Conservation (phyloP, 768 basidiomycete species). For the Boletus vinaceobasis region DNA sequence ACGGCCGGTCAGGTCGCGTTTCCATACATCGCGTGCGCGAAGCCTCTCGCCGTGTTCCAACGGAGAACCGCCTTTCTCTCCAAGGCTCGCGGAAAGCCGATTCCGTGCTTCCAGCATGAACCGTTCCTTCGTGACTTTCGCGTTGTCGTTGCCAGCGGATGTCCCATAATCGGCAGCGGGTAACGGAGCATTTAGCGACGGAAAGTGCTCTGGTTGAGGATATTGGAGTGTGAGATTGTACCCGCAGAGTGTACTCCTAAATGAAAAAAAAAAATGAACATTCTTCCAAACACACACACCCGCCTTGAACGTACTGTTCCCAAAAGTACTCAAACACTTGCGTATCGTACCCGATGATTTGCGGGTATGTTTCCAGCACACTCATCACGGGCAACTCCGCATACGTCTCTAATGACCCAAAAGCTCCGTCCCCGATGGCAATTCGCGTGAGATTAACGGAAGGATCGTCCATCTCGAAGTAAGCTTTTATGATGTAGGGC, state of each 20-base stretch:
- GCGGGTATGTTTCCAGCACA: conserved; percentile 70
- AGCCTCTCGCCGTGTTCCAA: conserved; percentile 17
- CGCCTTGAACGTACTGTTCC: conserved; percentile 48
- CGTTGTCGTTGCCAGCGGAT: background rate
- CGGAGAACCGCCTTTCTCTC: conserved; percentile 13
- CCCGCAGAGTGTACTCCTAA: conserved; percentile 58
- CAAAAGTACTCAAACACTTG: conserved; percentile 65
- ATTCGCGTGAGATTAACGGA: conserved; percentile 65
- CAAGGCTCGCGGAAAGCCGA: conserved; percentile 4
- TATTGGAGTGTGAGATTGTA: conserved; percentile 67
- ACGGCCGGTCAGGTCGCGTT: conserved; percentile 46
- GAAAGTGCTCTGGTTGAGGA: conserved; percentile 55
- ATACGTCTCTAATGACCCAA: conserved; percentile 53
- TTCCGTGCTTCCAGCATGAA: conserved; percentile 12
- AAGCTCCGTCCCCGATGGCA: conserved; percentile 60
- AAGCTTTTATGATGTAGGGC: conserved; percentile 74
- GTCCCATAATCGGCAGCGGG: background rate
- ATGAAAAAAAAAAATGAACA: background rate
- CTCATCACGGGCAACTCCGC: conserved; percentile 54
- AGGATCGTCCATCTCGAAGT: conserved; percentile 56
- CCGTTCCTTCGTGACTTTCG: conserved; percentile 3
- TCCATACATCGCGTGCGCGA: conserved; percentile 27
- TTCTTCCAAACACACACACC: background rate
- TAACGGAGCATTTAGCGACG: conserved; percentile 19
- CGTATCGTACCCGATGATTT: conserved; percentile 67